phyloP scores from a whole-genome alignment of 2,329 filamentous ascomycete species.

The Fusarium agapanthi region DNA sequence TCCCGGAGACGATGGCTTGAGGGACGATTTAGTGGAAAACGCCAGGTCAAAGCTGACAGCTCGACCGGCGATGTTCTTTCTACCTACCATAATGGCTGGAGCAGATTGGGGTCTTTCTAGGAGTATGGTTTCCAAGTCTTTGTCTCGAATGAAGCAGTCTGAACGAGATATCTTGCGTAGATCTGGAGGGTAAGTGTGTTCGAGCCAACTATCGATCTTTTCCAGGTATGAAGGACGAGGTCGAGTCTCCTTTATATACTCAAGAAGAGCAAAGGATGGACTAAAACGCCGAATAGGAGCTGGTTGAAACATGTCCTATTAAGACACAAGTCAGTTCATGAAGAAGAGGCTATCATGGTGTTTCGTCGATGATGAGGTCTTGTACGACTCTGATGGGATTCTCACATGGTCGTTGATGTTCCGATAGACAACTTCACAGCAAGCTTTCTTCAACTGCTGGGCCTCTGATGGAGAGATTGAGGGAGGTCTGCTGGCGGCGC shows the following conservation, averaged over 20 bases:
- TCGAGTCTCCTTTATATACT: neutral
- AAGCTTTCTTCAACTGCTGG: neutral
- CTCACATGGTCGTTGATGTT: neutral
- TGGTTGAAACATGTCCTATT: constrained; percentile 7
- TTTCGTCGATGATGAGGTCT: neutral
- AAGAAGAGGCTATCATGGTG: neutral
- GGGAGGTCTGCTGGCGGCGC: neutral
- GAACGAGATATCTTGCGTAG: neutral
- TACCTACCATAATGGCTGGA: neutral
- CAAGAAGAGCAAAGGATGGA: neutral
- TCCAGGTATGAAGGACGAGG: neutral
- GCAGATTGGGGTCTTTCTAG: neutral
- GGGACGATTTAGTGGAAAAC: neutral
- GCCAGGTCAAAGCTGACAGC: neutral
- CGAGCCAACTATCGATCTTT: constrained; percentile 6
- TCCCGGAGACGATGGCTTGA: neutral
- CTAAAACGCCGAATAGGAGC: neutral
- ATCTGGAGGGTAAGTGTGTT: constrained; percentile 1
- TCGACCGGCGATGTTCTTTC: neutral
- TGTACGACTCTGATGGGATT: neutral
- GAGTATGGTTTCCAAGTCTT: neutral
- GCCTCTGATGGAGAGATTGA: neutral
- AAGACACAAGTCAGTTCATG: neutral
- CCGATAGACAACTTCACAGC: neutral
- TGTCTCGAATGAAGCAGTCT: neutral